These are phyloP conservation scores for Staphylotrichum tortipilum DNA, from an alignment of 495 filamentous ascomycete species.

Conservation along the genomic window DNA sequence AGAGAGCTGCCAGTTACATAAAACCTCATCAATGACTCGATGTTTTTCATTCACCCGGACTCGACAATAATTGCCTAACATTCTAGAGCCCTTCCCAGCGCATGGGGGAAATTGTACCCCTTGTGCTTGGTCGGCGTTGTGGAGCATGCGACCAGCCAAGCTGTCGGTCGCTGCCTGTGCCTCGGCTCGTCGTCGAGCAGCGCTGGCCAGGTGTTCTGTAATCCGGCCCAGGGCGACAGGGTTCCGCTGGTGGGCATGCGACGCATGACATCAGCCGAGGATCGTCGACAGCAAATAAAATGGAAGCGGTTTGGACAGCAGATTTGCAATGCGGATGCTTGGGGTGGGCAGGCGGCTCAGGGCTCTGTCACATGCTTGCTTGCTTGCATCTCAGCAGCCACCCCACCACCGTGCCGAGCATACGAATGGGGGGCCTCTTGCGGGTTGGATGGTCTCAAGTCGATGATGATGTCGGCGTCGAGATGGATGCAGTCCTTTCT, in stretches of 20 bases:
- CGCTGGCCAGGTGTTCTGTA: no score
- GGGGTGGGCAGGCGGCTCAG: neutral
- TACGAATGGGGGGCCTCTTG: no score
- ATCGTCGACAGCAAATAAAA: neutral
- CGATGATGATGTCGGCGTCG: no score
- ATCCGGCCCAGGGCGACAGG: slow-evolving; percentile 6
- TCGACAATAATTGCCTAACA: no score
- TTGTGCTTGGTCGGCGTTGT: neutral
- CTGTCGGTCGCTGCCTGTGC: slow-evolving; percentile 2
- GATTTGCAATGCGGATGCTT: no score
- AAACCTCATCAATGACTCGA: no score
- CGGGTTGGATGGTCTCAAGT: no score
- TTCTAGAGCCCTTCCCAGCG: neutral
- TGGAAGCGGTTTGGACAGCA: neutral
- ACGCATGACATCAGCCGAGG: slow-evolving; percentile 24
- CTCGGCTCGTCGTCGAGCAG: slow-evolving; percentile 10
- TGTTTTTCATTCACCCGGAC: no score
- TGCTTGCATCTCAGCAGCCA: neutral
- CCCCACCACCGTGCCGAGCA: no score
- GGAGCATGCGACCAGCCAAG: no score
- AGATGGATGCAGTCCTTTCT: no score
- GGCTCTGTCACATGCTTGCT: neutral
- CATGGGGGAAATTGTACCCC: neutral
- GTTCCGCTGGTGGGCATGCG: neutral
- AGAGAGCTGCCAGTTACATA: no score